Conservation (phyloP, 805 yeast genomes). For the Maudiozyma barnettii region DNA sequence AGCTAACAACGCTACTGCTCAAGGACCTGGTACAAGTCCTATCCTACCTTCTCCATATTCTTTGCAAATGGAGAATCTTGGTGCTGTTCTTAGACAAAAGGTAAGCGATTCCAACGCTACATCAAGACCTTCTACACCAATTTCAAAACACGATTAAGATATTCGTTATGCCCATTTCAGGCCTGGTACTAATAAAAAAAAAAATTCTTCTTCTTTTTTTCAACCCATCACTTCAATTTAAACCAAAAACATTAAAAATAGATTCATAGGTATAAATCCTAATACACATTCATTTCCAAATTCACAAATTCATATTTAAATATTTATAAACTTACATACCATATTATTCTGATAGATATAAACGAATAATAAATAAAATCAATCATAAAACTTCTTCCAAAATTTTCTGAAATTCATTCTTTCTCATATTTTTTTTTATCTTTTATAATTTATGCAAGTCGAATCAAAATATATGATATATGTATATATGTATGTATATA, state of each 20-base stretch:
- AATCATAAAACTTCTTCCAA: not conserved
- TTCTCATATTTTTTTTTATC: not conserved
- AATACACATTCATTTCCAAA: not conserved
- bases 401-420: not conserved
- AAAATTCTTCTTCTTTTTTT: not conserved
- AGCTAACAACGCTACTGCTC: not conserved
- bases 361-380: too few relatives aligned
- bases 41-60: constrained; percentile 4
- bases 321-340: too few relatives aligned
- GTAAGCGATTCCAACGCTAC: constrained; percentile 5
- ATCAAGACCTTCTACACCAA: not conserved
- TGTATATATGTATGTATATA: not conserved
- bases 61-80: constrained; percentile 19
- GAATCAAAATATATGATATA: too few relatives aligned
- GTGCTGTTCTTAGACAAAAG: constrained; percentile 19
- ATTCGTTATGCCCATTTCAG: too few relatives aligned
- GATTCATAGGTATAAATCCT: not conserved
- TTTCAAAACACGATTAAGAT: not conserved
- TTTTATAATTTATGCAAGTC: not conserved
- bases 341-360: not conserved
- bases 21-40: not conserved
- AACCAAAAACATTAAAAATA: not conserved
- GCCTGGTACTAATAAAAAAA: not conserved
- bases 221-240: not conserved
- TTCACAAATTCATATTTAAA: not conserved